phyloP scores from a whole-genome alignment of 331 rosid species.

The Pyracantha coccinea region DNA sequence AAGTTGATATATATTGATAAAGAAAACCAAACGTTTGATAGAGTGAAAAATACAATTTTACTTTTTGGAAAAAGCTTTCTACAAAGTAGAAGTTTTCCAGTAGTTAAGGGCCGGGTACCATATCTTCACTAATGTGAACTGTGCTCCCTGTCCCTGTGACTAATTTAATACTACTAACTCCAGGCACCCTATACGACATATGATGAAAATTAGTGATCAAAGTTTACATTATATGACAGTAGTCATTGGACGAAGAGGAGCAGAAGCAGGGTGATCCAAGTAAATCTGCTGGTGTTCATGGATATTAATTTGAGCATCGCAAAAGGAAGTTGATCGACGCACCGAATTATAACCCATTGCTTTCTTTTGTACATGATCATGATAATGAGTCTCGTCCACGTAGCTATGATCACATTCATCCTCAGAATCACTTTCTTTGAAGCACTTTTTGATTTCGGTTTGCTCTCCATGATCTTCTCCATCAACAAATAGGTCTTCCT shows the following conservation, averaged over 20 bases:
- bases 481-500: background rate
- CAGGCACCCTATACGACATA: background rate
- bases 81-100: background rate
- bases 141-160: background rate
- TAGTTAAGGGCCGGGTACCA: no score
- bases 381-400: background rate
- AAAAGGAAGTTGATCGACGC: no score
- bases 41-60: no score
- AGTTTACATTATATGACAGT: conserved; percentile 9
- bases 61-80: no score
- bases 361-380: background rate
- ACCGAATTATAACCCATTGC: background rate
- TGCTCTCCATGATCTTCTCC: background rate
- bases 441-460: no score
- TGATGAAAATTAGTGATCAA: background rate
- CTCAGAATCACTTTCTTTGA: background rate
- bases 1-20: no score
- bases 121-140: background rate
- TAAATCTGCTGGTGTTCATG: no score
- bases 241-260: conserved; percentile 26
- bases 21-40: no score
- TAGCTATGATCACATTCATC: background rate
- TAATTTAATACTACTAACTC: background rate
- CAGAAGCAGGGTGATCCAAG: conserved; percentile 23
- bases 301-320: no score